Evolutionary conservation across 2,329 filamentous ascomycete species (phyloP), one percentile per base, ranked within the genome.

Genomic region (Cyanodermella asteris): DNA sequence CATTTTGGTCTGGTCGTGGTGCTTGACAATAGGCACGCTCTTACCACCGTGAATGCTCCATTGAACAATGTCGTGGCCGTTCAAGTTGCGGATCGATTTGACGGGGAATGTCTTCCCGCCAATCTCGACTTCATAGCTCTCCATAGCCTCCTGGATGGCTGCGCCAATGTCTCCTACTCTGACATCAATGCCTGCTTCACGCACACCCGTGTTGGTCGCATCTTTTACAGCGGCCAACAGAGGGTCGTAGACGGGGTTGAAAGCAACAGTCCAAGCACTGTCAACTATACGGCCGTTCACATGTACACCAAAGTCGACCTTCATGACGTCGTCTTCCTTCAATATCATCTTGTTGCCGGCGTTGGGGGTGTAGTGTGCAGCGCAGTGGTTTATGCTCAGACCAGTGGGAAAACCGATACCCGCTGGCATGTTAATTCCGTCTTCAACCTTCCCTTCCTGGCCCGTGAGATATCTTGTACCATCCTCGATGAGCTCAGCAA

Each of bases 1-100:
- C 84, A 94, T 94, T 61, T 91, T 91, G 26, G 80, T 90, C 46
- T 72, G 69, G 42, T 91, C 78, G 33, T 66, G 65, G 33, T 69
- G 72, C 57, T 91, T 91, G 34, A 93, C 80, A 40, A 93, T 91
- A 0, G 82, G 84, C 25, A 93, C 78, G 36, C 76, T 81, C 61
- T 93, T 93, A 39, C 69, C 75, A 29, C 82, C 81, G 52, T 93
- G 82, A 39, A 93, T 93, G 46, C 69, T 71, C 56, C 82, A 87
- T 32, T 70, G 81, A 28, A 77, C 61, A 42, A 93, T 93, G 36
- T 76, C 84, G 55, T 93, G 82, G 7, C 80, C 81, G 42, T 76
- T 84, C 31, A 91, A 58, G 53, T 87, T 87, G 35, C 75, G 72
- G 43, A 91, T 84, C 35, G 72, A 63, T 56, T 87, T 90, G n/a